Evolutionary conservation across 2,329 filamentous ascomycete species (phyloP).

Genomic region (Fusarium mangiferae): DNA sequence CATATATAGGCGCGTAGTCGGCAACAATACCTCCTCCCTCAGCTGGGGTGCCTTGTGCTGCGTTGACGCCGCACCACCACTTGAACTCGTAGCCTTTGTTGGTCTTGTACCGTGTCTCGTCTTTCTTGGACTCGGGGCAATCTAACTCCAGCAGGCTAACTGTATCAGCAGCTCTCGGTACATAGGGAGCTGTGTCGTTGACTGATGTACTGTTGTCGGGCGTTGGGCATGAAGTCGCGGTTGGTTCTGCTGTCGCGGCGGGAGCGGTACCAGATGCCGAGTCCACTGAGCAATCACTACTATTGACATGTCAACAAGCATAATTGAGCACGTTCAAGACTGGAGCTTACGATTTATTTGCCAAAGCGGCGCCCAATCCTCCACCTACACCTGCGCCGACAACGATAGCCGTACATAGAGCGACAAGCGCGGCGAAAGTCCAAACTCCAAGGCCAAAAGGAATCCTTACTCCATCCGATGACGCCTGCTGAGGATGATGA

Average conservation of each 20-base stretch:
- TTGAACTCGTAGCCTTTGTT: conserved; percentile 28
- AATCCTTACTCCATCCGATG: not conserved
- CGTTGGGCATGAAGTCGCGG: conserved; percentile 15
- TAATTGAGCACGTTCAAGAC: fast-evolving
- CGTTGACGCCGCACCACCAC: conserved; percentile 34
- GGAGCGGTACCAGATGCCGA: not conserved
- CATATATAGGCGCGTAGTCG: conserved; percentile 6
- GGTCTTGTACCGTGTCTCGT: conserved; percentile 22
- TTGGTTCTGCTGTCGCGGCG: conserved; percentile 9
- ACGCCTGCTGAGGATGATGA: not conserved
- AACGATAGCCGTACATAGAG: conserved; percentile 24
- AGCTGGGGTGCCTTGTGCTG: not conserved
- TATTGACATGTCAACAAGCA: not conserved
- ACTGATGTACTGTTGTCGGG: conserved; percentile 16
- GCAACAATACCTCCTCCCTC: conserved; percentile 19
- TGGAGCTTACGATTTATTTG: conserved; percentile 19
- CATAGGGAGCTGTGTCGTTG: conserved; percentile 18
- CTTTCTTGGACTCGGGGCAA: conserved; percentile 7
- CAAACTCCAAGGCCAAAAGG: conserved; percentile 33
- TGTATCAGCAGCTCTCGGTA: conserved; percentile 2
- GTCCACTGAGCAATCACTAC: conserved; percentile 8
- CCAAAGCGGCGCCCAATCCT: conserved; percentile 28
- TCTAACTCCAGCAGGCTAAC: conserved; percentile 5
- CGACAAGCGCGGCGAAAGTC: conserved; percentile 29
- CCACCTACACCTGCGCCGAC: conserved; percentile 32